phyloP scores from a whole-genome alignment of 2,329 filamentous ascomycete genomes.

The Tolypocladium ovalisporum region DNA sequence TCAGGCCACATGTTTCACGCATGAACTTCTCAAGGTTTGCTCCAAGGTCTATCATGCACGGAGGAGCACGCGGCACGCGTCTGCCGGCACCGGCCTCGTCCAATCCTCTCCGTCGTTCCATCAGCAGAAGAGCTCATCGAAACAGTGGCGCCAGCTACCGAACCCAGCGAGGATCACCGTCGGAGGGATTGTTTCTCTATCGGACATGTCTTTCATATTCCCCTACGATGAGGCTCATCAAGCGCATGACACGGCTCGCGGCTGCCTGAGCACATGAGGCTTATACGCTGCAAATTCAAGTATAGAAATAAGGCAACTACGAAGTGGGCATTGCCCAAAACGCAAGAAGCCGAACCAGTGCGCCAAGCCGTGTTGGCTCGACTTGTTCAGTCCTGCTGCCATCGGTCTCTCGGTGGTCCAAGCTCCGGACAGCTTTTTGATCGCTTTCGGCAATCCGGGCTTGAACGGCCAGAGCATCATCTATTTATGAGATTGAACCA shows the following conservation, averaged over 20 bases:
- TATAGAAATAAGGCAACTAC: no score
- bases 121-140: neutral
- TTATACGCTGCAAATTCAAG: neutral
- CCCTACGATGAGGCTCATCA: neutral
- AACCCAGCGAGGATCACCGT: no score
- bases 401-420: no score
- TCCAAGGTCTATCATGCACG: neutral
- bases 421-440: no score
- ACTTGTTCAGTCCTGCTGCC: neutral
- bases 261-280: no score
- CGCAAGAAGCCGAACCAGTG: neutral
- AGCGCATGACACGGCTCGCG: neutral
- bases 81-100: neutral
- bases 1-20: neutral
- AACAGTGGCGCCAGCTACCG: neutral
- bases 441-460: neutral
- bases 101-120: neutral
- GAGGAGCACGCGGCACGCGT: neutral
- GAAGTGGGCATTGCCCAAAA: neutral
- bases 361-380: neutral
- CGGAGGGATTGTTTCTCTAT: no score
- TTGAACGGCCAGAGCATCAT: neutral
- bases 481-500: neutral
- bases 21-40: neutral
- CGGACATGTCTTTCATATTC: neutral